Base-by-base conservation (phyloP, 163 green algal genomes). In the Chlamydomonas reinhardtii region DNA sequence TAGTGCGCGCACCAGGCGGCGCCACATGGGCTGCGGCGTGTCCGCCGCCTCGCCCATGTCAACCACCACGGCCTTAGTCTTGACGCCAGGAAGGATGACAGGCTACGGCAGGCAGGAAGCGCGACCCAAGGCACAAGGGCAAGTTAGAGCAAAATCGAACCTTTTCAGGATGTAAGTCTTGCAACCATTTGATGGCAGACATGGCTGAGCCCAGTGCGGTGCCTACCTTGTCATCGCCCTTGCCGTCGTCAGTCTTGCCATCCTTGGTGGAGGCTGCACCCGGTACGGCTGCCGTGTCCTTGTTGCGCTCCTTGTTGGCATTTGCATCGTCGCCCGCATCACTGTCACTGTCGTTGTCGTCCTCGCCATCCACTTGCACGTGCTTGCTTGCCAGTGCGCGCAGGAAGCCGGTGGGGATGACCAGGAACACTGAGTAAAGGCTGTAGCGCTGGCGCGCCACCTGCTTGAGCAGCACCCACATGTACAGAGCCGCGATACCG, bases 371-470 rank as follows among this genome's bases (percentile, higher is more conserved):
- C 16, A 87, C 72, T 29, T 70, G 83, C 35, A 90, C 88, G 65
- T 93, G 89, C 77, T 91, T 91, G 79, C 75, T 87, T n/a, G 89
- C 87, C n/a, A 93, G 74, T 15, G 87, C 89, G 34, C 88, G 79
- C 83, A 93, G 56, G 70, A 93, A 93, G 77, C 89, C 89, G 6
- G 83, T 86, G n/a, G 89, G 89, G 12, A 93, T 89, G 48, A 91
- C 84, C 68, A 93, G 78, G 64, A 93, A 93, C 17, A 91, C 71
- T 2, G 74, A 83, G 71, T 90, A 91, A 11, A 93, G 82, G 62
- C 84, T 81, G 70, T 85, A 87, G 73, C 89, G 89, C 71, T 87
- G 81, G 19, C 81, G 81, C 27, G 81, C 81, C 56, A 87, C 81
- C 29, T 87, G 81, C 71, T 73, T 79, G 43, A 87, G 81, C 71